These are phyloP conservation scores for Fusarium torreyae DNA, from an alignment of 2,329 filamentous ascomycete genomes.

Conservation along the genomic window DNA sequence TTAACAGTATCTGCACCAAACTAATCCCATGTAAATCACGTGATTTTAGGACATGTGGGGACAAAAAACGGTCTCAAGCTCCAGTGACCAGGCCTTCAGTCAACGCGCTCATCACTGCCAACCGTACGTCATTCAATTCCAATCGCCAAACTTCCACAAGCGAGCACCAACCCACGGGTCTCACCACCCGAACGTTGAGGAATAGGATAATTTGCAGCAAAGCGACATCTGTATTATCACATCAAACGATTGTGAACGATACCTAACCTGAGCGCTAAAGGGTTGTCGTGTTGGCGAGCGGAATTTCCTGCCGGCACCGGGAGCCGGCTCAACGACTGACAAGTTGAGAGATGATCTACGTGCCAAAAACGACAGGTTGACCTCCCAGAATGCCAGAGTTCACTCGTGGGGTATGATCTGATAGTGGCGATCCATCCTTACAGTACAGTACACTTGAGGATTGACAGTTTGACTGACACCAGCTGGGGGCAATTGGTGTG, in stretches of 20 bases:
- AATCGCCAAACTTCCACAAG: neutral
- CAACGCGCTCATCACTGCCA: too few relatives aligned
- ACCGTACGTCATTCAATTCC: slow-evolving; percentile 14
- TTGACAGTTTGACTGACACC: neutral
- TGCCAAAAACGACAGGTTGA: neutral
- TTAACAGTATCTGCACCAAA: too few relatives aligned
- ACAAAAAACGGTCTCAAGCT: too few relatives aligned
- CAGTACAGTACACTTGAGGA: too few relatives aligned
- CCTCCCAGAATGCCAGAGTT: neutral
- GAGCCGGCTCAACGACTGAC: neutral
- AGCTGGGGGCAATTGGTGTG: neutral
- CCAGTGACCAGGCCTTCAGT: too few relatives aligned
- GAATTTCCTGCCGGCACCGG: neutral
- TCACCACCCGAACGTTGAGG: neutral
- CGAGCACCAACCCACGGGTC: neutral
- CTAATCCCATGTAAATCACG: too few relatives aligned
- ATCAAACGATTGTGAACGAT: neutral
- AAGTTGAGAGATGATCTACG: neutral
- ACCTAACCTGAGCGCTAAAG: neutral
- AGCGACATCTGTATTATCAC: neutral
- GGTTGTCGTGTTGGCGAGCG: neutral
- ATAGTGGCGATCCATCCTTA: neutral
- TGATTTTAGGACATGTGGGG: too few relatives aligned
- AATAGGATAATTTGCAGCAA: too few relatives aligned
- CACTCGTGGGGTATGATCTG: neutral